phyloP scores from a whole-genome alignment of 441 rosid species.

The Omphalea diandra region DNA sequence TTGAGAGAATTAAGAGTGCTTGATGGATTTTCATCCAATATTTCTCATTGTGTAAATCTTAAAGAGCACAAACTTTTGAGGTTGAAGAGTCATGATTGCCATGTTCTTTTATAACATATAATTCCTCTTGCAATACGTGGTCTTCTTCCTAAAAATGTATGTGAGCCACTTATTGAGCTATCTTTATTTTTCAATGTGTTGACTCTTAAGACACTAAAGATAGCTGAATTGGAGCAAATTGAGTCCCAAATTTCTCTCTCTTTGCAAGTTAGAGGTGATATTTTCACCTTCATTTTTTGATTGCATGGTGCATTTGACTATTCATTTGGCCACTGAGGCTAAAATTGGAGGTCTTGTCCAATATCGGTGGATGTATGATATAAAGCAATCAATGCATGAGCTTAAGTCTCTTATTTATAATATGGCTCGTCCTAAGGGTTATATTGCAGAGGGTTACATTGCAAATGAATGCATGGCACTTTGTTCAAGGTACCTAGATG shows the following conservation, averaged over 20 bases:
- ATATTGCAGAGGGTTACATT: background rate
- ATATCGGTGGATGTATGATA: background rate
- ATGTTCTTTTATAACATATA: background rate
- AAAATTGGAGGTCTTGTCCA: background rate
- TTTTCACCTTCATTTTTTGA: too few relatives aligned
- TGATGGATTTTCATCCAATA: background rate
- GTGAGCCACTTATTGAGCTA: background rate
- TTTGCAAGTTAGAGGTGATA: too few relatives aligned
- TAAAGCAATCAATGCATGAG: background rate
- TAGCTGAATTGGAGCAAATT: background rate
- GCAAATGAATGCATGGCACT: background rate
- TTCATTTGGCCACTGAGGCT: background rate
- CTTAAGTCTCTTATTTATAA: background rate
- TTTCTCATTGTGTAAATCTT: background rate
- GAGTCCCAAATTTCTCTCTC: background rate
- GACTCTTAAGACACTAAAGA: background rate
- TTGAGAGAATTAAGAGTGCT: background rate
- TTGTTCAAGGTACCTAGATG: background rate
- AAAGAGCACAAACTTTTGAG: background rate
- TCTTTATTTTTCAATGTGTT: background rate
- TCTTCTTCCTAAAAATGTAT: background rate
- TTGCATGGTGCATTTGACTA: background rate
- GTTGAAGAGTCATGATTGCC: background rate
- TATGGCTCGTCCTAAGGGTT: background rate
- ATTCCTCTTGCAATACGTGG: background rate